phyloP scores from a whole-genome alignment of 1,284 basidiomycete species.

The Chalciporus sp. region DNA sequence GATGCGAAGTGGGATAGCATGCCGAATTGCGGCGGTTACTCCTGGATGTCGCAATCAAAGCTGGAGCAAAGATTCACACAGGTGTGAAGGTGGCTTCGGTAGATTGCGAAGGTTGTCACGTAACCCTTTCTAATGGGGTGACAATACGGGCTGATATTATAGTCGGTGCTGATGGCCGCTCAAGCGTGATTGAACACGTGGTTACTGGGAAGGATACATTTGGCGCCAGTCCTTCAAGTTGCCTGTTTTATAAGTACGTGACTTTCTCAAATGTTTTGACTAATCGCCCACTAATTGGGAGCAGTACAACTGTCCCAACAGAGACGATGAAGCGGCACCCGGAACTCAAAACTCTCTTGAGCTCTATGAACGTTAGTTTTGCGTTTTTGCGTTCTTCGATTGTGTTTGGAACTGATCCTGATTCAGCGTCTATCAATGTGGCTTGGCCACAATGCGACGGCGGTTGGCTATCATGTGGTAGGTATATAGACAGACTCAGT shows the following conservation, averaged over 20 bases:
- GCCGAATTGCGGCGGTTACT: conserved; percentile 39
- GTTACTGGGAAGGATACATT: conserved; percentile 17
- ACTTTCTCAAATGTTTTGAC: background rate
- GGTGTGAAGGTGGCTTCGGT: conserved; percentile 44
- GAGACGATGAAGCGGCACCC: conserved; percentile 41
- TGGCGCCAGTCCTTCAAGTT: conserved; percentile 19
- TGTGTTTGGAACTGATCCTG: background rate
- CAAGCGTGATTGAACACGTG: conserved; percentile 23
- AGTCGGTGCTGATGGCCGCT: conserved; percentile 63
- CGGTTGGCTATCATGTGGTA: conserved; percentile 44
- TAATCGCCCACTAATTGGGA: conserved; percentile 9
- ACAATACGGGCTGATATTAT: conserved; percentile 56
- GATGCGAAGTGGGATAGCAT: conserved; percentile 16
- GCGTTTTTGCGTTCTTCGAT: background rate
- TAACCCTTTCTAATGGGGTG: conserved; percentile 50
- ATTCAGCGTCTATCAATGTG: conserved; percentile 42
- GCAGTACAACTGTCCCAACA: conserved; percentile 47
- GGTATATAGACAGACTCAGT: conserved; percentile 2
- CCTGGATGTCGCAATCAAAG: conserved; percentile 46
- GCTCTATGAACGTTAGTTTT: conserved; percentile 33
- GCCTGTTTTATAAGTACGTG: conserved; percentile 50
- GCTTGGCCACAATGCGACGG: conserved; percentile 42
- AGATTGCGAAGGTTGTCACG: conserved; percentile 28
- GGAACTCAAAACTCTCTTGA: conserved; percentile 36
- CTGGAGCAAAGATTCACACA: conserved; percentile 46